phyloP scores from a whole-genome alignment of 73 alveolate genomes.

The Paramecium octaurelia region DNA sequence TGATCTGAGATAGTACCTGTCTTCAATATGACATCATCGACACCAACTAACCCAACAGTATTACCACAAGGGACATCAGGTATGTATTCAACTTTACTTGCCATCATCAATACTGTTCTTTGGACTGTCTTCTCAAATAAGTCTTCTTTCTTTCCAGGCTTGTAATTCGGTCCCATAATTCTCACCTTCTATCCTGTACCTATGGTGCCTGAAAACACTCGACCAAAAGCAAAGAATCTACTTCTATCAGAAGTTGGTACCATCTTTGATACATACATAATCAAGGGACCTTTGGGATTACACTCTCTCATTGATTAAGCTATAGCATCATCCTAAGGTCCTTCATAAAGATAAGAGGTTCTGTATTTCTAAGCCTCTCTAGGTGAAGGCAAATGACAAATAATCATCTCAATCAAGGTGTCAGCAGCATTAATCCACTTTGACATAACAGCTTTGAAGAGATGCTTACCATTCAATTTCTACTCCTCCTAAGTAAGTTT shows the following conservation, averaged over 20 bases:
- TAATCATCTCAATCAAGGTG: constrained; percentile 81
- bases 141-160: constrained; percentile 85
- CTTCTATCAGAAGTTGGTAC: constrained; percentile 90
- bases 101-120: constrained; percentile 89
- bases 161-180: constrained; percentile 87
- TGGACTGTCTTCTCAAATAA: constrained; percentile 75
- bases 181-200: constrained; percentile 89
- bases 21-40: constrained; percentile 61
- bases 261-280: constrained; percentile 94
- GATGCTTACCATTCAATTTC: constrained; percentile 66
- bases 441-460: constrained; percentile 78
- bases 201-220: constrained; percentile 96
- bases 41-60: constrained; percentile 88
- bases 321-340: constrained; percentile 89
- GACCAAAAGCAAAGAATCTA: constrained; percentile 94
- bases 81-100: constrained; percentile 67
- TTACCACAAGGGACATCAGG: constrained; percentile 94
- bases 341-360: constrained; percentile 84
- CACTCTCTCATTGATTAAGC: constrained; percentile 94
- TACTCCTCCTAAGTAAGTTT: constrained; percentile 87
- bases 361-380: constrained; percentile 86
- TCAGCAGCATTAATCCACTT: constrained; percentile 94
- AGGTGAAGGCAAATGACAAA: constrained; percentile 93
- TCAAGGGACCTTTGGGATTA: constrained; percentile 96
- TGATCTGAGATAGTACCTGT: constrained; percentile 68